Base-by-base conservation (phyloP, 352 stramenopile species). In the Globisporangium polare region DNA sequence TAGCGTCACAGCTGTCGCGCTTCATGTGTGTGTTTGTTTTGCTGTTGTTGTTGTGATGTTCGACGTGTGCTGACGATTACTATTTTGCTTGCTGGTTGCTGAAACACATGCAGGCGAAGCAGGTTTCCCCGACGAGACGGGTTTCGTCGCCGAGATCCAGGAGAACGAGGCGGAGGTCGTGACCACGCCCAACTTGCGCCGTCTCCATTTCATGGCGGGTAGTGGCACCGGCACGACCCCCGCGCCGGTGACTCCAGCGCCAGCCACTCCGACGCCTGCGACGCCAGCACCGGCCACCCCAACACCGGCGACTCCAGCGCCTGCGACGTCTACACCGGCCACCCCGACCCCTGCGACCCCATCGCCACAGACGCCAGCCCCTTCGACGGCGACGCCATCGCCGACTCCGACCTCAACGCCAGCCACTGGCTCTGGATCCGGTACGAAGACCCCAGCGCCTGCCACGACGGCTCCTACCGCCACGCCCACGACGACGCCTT, bases 251-350 rank as follows among this genome's bases (percentile, higher is more conserved):
- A 68, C 76, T 18, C 33, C 75, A 3, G 50, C 65, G 7, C 56
- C 66, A 0, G 35, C 46, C 8, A 59, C 58, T 2, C 59, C 69
- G 5, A 41, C 69, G 42, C 41, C 69, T 2, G 49, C 58, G 8
- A 51, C 69, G 1, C 43, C 69, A 12, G 56, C 63, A 12, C 42
- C 60, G 8, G 52, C 66, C 17, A 64, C 33, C 65, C 51, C n/a
- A 31, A 43, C n/a, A 65, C 74, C 65, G 53, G 57, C 51, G 58
- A 73, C 46, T 56, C 72, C 65, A 6, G 45, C 52, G 26, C 46
- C 65, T 20, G 37, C 58, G 3, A 43, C 66, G 22, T 20, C 66
- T 10, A 20, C 58, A 8, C 45, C 63, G n/a, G 29, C 24, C 10
- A 63, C 59, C 0, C 63, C 61, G 26, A 43, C 41, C 22, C 33